These are phyloP conservation scores for Pythium biforme DNA, from an alignment of 352 stramenopile genomes.

Conservation along the genomic window DNA sequence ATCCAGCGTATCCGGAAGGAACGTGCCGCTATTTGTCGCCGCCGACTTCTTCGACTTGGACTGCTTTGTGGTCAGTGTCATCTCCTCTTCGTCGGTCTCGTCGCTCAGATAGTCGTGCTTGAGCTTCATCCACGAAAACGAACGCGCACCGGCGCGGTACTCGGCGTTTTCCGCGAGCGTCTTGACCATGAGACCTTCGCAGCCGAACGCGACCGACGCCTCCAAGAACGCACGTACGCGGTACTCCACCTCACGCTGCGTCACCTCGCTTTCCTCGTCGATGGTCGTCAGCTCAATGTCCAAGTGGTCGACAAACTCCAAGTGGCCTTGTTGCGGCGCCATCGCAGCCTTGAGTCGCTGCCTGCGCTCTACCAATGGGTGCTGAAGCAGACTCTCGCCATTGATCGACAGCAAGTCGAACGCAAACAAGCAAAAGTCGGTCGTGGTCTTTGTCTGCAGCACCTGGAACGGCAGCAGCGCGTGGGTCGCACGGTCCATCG, in stretches of 20 bases:
- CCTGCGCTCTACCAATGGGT: slow-evolving; percentile 46
- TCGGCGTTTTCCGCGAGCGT: slow-evolving; percentile 40
- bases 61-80: background rate
- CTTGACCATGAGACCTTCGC: slow-evolving; percentile 84
- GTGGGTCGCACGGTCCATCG: slow-evolving; percentile 47
- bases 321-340: slow-evolving; percentile 33
- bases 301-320: slow-evolving; percentile 65
- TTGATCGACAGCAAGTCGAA: slow-evolving; percentile 73
- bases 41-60: slow-evolving; percentile 7
- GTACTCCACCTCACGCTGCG: slow-evolving; percentile 2
- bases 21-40: slow-evolving; percentile 40
- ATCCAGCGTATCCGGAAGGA: slow-evolving; percentile 92
- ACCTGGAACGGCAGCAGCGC: slow-evolving; percentile 74
- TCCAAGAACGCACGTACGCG: slow-evolving; percentile 42
- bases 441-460: slow-evolving; percentile 70
- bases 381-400: slow-evolving; percentile 25
- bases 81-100: slow-evolving; percentile 4
- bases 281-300: slow-evolving; percentile 36
- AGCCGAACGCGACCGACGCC: slow-evolving; percentile 52
- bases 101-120: slow-evolving; percentile 78
- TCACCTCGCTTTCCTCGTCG: background rate
- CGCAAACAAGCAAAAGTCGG: slow-evolving; percentile 73
- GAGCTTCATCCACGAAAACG: slow-evolving; percentile 85
- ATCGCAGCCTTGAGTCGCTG: slow-evolving; percentile 36
- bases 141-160: slow-evolving; percentile 69